Base-by-base conservation (phyloP, 2,329 filamentous ascomycete genomes). In the Exophiala aquamarina region DNA sequence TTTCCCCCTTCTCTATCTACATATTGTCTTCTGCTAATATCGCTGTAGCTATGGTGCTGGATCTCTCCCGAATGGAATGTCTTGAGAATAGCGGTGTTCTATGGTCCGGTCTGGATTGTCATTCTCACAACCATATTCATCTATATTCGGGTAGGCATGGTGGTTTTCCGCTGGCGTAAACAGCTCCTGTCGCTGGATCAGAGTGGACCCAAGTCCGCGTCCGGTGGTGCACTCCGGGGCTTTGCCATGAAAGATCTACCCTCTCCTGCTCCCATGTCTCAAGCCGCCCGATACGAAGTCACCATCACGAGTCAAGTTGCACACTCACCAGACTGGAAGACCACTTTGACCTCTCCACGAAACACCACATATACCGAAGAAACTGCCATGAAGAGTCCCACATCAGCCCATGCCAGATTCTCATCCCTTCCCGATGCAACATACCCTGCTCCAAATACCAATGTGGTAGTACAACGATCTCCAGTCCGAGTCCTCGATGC, bases 41-140 rank as follows among this genome's bases (percentile, higher is more conserved):
- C 44, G 10, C 13, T 36, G 11, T 20, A 78, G 74, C 67, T 93
- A 17, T 94, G 88, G 89, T 94, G 89, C 63, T 93, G 88, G 88
- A 75, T 93, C 14, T 70, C 76, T 2, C 61, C 70, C 2, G 67
- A 79, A 3, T 90, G 84, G 78, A 84, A 88, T 46, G 77, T 83
- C 48, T 80, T 87, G 65, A 83, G 88, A 31, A 82, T 93, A 47
- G 79, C 80, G 3, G 78, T 82, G 20, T 92, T 91, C 63, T 94
- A 93, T 45, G 70, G 65, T 2, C 69, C 69, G 3, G 64, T 70
- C 19, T 73, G 70, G 70, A 61, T 69, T 17, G 59, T 70, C 43
- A 68, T 72, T 38, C 56, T 62, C 6, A 33, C 68, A 17, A 71
- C 69, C 2, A 61, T 70, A 31, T 57, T 61, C 47, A 69, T 72